Evolutionary conservation across 2,329 filamentous ascomycete genomes (phyloP).

Genomic region (Camillea tinctor): DNA sequence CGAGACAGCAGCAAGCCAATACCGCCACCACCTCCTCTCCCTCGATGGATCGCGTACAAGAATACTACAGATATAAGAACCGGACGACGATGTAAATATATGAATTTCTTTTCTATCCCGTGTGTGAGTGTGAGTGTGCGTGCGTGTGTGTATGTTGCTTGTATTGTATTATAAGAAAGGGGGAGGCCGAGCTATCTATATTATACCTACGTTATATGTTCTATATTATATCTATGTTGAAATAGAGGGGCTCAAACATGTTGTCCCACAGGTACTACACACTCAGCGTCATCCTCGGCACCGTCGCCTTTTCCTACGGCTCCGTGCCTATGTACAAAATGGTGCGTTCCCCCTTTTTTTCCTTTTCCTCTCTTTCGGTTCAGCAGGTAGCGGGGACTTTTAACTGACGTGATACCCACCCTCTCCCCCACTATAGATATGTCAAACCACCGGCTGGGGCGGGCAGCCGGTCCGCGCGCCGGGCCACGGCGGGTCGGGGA

Average conservation of each 20-base stretch:
- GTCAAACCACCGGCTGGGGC: slow-evolving; percentile 85
- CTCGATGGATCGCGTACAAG: slow-evolving; percentile 63
- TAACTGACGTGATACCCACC: neutral
- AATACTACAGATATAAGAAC: slow-evolving; percentile 66
- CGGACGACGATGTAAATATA: slow-evolving; percentile 59
- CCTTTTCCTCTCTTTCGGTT: neutral
- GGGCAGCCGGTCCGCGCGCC: slow-evolving; percentile 86
- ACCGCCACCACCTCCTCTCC: slow-evolving; percentile 37
- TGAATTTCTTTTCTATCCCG: slow-evolving; percentile 2
- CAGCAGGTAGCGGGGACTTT: neutral
- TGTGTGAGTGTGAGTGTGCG: slow-evolving; percentile 4
- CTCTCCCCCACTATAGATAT: slow-evolving; percentile 50
- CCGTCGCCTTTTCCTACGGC: slow-evolving; percentile 77
- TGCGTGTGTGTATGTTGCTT: no score
- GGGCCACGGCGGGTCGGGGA: slow-evolving; percentile 56
- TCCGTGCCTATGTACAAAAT: slow-evolving; percentile 87
- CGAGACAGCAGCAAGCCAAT: slow-evolving; percentile 27
- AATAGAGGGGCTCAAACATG: slow-evolving; percentile 19
- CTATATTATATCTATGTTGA: neutral
- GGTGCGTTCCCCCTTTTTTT: slow-evolving; percentile 44
- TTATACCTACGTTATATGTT: no score
- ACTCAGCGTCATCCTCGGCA: slow-evolving; percentile 74
- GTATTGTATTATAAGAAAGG: no score
- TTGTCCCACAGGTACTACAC: slow-evolving; percentile 63
- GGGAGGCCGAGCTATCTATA: neutral